phyloP scores from a whole-genome alignment of 129 eudicot genomes.

The Flaveria robusta region DNA sequence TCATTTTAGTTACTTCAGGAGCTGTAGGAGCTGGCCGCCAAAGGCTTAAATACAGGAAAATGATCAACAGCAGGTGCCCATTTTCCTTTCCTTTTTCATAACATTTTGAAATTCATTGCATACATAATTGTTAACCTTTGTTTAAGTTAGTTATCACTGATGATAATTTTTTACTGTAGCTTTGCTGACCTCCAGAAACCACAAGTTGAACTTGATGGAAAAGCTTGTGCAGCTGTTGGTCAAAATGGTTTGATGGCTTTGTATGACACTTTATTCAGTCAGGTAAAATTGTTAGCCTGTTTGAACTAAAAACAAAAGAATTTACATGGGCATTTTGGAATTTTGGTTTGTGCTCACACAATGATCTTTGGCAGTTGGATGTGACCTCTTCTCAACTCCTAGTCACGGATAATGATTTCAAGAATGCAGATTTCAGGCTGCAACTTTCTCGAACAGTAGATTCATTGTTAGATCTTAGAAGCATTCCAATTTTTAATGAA shows the following conservation, averaged over 20 bases:
- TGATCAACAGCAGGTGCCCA: slow-evolving; percentile 82
- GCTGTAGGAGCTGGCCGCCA: slow-evolving; percentile 98
- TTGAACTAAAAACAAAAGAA: background rate
- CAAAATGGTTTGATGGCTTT: slow-evolving; percentile 96
- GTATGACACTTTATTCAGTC: slow-evolving; percentile 83
- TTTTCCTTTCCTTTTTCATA: slow-evolving; percentile 8
- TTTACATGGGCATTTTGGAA: slow-evolving; percentile 9
- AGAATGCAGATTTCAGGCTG: slow-evolving; percentile 63
- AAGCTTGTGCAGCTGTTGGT: slow-evolving; percentile 98
- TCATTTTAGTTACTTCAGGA: slow-evolving; percentile 90
- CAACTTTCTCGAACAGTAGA: slow-evolving; percentile 79
- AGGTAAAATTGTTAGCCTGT: slow-evolving; percentile 46
- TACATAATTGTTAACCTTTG: background rate
- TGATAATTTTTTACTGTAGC: slow-evolving; percentile 42
- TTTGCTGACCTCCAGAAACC: slow-evolving; percentile 96
- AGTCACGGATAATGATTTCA: slow-evolving; percentile 92
- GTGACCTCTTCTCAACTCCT: slow-evolving; percentile 88
- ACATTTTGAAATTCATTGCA: background rate
- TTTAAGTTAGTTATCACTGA: background rate
- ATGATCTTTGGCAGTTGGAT: slow-evolving; percentile 64
- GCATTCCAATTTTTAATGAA: slow-evolving; percentile 84
- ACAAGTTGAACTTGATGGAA: slow-evolving; percentile 90
- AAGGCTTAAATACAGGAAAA: slow-evolving; percentile 76
- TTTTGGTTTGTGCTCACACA: slow-evolving; percentile 22
- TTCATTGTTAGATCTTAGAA: slow-evolving; percentile 57